Evolutionary conservation across 345 rosid species (phyloP), one percentile per base, ranked within the genome.

Genomic region (Luvunga scandens): DNA sequence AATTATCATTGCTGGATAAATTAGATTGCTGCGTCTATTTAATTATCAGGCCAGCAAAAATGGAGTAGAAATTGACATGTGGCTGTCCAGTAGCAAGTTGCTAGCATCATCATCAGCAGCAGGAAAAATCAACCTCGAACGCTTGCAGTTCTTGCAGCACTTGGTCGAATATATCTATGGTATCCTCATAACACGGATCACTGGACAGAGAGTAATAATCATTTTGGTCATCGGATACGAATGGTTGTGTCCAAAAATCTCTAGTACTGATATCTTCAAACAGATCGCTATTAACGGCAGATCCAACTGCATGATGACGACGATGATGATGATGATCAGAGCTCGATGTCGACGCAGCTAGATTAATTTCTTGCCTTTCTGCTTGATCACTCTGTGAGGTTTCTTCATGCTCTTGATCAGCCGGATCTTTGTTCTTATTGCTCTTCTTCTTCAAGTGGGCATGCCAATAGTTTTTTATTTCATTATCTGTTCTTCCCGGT

Each of bases 391-490:
- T 8, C 36, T 21, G 25, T 8, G 7, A 21, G n/a, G 48, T 21
- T 34, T 66, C 69, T 16, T 53, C 22, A 53, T 34, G 48, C 16
- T 22, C 45, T 34, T 66, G 10, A n/a, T 33, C 36, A 7, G 57
- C n/a, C 22, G 25, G 27, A 66, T 21, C 69, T 7, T 4, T 66
- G 27, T 21, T 66, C 45, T 66, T 33, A 2, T 45, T 14, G 50
- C 4, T 45, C 69, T 39, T 39, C 18, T 9, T 66, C 69, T 34
- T 66, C 69, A 66, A 66, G 27, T 21, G 69, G 48, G 42, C 1
- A 6, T 34, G 69, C 69, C 69, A 66, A 39, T 66, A 66, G 48
- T 66, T 66, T 66, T 66, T 66, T 19, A 66, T 66, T 66, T 66
- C 69, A 4, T 66, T 66, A 3, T 34, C 69, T 9, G 69, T 33